phyloP scores from a whole-genome alignment of 306 rosid genomes.

The Rosa lucieae region DNA sequence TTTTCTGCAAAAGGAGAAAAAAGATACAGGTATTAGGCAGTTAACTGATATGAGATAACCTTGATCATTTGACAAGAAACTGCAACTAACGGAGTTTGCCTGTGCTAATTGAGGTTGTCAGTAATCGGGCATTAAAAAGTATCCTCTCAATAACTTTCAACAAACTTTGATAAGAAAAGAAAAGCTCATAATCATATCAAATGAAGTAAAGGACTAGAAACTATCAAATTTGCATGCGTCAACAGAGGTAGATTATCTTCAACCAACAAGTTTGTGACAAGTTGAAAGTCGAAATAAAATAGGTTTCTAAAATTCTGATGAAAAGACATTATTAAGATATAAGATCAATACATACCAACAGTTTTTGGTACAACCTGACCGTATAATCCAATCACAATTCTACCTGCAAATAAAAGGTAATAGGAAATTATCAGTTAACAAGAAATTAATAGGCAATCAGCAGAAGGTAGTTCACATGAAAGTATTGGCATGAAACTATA shows the following conservation, averaged over 20 bases:
- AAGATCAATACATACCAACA: conserved; percentile 25
- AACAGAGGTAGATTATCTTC: not conserved
- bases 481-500: conserved; percentile 23
- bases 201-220: conserved; percentile 10
- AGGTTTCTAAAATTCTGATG: conserved; percentile 4
- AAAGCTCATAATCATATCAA: conserved; percentile 12
- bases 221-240: not conserved
- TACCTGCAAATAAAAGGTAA: conserved; percentile 50
- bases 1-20: conserved; percentile 49
- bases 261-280: conserved; percentile 5
- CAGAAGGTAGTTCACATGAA: not conserved
- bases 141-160: not conserved
- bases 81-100: not conserved
- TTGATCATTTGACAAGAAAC: not conserved
- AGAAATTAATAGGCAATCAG: not conserved
- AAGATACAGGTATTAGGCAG: not conserved
- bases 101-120: not conserved
- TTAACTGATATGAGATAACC: conserved; percentile 14
- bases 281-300: conserved; percentile 6
- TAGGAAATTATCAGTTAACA: conserved; percentile 24
- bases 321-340: conserved; percentile 4
- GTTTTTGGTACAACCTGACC: conserved; percentile 85
- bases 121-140: not conserved
- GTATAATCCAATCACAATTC: conserved; percentile 79
- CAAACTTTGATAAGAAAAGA: conserved; percentile 5